Evolutionary conservation across 2,329 filamentous ascomycete species (phyloP), one percentile per base, ranked within the genome.

Genomic region (Cladosporium colombiae): DNA sequence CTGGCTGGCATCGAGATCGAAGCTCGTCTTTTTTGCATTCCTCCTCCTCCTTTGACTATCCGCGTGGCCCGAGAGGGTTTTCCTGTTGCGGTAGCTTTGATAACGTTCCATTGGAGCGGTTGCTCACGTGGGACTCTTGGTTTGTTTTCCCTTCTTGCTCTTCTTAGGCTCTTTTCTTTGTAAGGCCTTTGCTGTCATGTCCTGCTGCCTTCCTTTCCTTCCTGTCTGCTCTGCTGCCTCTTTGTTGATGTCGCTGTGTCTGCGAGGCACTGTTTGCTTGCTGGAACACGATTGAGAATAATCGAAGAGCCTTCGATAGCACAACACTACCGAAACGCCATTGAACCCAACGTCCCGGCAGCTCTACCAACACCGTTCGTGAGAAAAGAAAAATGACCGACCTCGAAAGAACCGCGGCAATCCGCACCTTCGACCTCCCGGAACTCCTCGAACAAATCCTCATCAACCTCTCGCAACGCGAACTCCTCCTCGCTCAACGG

Each of bases 371-470:
- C 29, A 55, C 4, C 18, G 23, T 4, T 16, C 10, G 8, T 11
- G 11, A 57, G 31, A 57, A 40, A n/a, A 40, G 40, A n/a, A 57
- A 57, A 11, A 57, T 57, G 55, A 25, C 55, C 33, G 23, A 35
- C n/a, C 31, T 25, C 31, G 13, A 57, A 21, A 4, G 16, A 31
- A 29, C 61, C 27, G 61, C 61, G 40, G 29, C 61, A 25, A 55
- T 31, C 33, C 61, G 61, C 25, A 56, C 61, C 35, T 67, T 80
- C 66, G 58, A 70, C 35, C 73, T 77, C 5, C 76, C 78, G 29
- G 78, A 80, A 68, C 74, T 80, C 65, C 74, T 79, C 62, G 77
- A 79, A 69, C 58, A 73, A 46, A 74, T 79, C 67, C 75, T 80
- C 29, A 62, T 69, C 10, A 65, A 76, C 21, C 74, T 80, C 2